Base-by-base conservation (phyloP, 2,329 filamentous ascomycete species). In the Thermothelomyces thermophilus region DNA sequence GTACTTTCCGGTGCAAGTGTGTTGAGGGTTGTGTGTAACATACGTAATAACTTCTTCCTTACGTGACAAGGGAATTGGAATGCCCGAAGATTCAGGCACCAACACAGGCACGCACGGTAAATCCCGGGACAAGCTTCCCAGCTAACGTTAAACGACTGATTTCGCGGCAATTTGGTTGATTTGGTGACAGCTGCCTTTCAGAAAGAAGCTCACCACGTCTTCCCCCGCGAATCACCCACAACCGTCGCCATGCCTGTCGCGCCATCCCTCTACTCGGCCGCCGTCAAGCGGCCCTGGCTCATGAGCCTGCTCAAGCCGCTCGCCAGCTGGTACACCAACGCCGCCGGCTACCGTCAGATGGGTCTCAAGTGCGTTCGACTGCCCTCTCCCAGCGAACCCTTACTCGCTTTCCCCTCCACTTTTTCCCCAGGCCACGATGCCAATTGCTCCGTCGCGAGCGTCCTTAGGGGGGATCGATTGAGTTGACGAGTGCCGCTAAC, bases 271-370 rank as follows among this genome's bases (percentile, higher is more conserved):
- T 68, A 82, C 66, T 85, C 86, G 62, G 90, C 82, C 68, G 49
- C 51, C 49, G 67, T 82, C 68, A 86, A 86, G 77, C 84, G 90
- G 65, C 90, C 91, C 61, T 95, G 87, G 87, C 82, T 97, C 66
- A 74, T 76, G 71, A 83, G 77, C 63, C 77, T 86, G 73, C 73
- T 97, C 70, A 81, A 75, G 75, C 93, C 93, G 60, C 68, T 95
- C 59, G 81, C 90, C 71, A 80, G 83, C 66, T 95, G 89, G 89
- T 97, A 97, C 76, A 73, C 74, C 73, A 85, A 91, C 68, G 86
- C 89, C 63, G 80, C 90, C 63, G 91, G 91, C 68, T 95, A 96
- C 80, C 86, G 90, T 73, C 82, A 91, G 80, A 78, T 96, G 66
- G 91, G 91, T 65, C 78, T 96, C 73, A 87, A 79, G 90, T 95